A percentile compares a stretch with the other conserved stretches of the same genome.
Conservation (phyloP, 2,329 filamentous ascomycete species). For the Scopulariopsis brevicaulis region DNA sequence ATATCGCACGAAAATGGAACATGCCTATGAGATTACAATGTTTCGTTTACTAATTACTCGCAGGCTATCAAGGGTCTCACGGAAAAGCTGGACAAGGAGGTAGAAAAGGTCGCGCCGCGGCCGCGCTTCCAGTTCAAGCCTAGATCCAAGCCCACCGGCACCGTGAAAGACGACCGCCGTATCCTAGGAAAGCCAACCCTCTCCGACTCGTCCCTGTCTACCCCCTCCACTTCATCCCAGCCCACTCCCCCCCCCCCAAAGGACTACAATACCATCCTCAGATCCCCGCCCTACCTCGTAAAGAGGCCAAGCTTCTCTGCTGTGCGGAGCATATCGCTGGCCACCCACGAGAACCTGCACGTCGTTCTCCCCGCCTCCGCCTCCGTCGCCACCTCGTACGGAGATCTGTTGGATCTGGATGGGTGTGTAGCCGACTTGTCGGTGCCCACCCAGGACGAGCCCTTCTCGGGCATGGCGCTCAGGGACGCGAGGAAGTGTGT, state of each 20-base stretch:
- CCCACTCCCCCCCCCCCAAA: slow-evolving; percentile 11
- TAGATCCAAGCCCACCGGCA: slow-evolving; percentile 7
- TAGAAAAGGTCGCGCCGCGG: slow-evolving; percentile 57
- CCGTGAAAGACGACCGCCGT: background rate
- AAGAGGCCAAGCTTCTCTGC: slow-evolving; percentile 54
- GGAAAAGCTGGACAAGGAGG: slow-evolving; percentile 63
- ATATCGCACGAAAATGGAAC: background rate
- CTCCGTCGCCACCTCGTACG: slow-evolving; percentile 59
- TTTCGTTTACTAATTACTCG: background rate
- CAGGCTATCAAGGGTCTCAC: slow-evolving; percentile 71
- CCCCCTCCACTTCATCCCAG: slow-evolving; percentile 13
- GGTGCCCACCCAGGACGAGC: slow-evolving; percentile 41
- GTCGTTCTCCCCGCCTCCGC: slow-evolving; percentile 67
- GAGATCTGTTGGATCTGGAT: slow-evolving; percentile 57
- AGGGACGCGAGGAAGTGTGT: slow-evolving; percentile 61
- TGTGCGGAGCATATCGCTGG: slow-evolving; percentile 50
- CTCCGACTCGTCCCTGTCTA: background rate
- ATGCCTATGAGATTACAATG: background rate
- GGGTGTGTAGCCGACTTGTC: slow-evolving; percentile 75
- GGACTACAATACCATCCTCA: slow-evolving; percentile 48
- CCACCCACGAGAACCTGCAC: slow-evolving; percentile 55
- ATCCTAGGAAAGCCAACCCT: background rate
- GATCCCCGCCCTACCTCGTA: slow-evolving; percentile 23
- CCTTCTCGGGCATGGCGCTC: slow-evolving; percentile 59
- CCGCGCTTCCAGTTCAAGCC: slow-evolving; percentile 73